Percentiles rank a stretch among this genome's conserved stretches.
phyloP scores from a whole-genome alignment of 768 basidiomycete species.

The Paxillus involutus region DNA sequence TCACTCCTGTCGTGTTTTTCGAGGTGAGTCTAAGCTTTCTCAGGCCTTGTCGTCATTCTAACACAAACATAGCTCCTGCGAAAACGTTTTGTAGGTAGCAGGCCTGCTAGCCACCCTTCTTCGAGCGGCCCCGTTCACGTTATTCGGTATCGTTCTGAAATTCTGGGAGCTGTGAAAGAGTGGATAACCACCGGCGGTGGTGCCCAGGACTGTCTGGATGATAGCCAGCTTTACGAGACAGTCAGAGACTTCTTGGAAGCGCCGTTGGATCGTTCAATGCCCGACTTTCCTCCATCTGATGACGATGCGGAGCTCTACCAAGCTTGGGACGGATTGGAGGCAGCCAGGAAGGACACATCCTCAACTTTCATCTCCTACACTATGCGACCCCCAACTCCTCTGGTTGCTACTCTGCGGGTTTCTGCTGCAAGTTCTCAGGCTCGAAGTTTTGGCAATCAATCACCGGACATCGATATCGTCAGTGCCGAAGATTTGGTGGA shows the following conservation, averaged over 20 bases:
- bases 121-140: constrained; percentile 44
- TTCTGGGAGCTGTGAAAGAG: constrained; percentile 63
- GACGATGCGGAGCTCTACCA: constrained; percentile 45
- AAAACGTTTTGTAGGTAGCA: constrained; percentile 63
- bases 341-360: constrained; percentile 42
- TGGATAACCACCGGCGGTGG: constrained; percentile 78
- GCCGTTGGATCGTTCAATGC: constrained; percentile 51
- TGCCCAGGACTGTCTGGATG: constrained; percentile 77
- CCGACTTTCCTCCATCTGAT: constrained; percentile 32
- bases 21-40: constrained; percentile 53
- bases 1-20: constrained; percentile 79
- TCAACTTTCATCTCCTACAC: constrained; percentile 54
- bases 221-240: constrained; percentile 58
- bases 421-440: not conserved
- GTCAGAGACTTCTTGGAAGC: constrained; percentile 60
- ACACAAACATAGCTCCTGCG: constrained; percentile 56
- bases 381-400: constrained; percentile 51
- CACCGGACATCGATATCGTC: constrained; percentile 64
- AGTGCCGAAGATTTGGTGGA: constrained; percentile 73
- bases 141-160: constrained; percentile 55
- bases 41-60: not conserved
- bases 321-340: constrained; percentile 45
- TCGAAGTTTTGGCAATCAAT: constrained; percentile 38
- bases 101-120: constrained; percentile 43
- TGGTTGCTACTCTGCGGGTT: constrained; percentile 27